phyloP scores from a whole-genome alignment of 140 eudicot species.

The Anethum foeniculum region DNA sequence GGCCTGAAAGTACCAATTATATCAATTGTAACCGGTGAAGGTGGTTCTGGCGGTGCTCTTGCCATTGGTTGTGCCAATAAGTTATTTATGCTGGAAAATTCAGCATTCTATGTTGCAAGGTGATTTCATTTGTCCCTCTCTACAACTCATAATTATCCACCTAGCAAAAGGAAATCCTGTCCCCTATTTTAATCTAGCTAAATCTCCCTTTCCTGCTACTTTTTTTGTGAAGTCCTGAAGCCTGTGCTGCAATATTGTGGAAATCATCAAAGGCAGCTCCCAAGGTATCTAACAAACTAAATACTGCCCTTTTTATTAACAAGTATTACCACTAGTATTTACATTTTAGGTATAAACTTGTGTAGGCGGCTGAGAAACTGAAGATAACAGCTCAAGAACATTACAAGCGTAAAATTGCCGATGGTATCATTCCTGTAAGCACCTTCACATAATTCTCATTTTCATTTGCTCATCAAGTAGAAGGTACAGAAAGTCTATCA shows the following conservation, averaged over 20 bases:
- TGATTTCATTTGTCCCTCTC: neutral
- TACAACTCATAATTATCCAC: neutral
- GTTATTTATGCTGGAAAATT: constrained; percentile 33
- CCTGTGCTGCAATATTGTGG: constrained; percentile 35
- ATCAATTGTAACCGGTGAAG: constrained; percentile 35
- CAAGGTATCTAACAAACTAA: constrained; percentile 15
- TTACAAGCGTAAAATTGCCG: constrained; percentile 23
- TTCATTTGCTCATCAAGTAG: neutral
- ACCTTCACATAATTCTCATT: neutral
- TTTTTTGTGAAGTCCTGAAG: constrained; percentile 24
- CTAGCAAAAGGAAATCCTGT: neutral
- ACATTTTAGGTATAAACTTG: neutral
- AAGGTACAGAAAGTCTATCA: neutral
- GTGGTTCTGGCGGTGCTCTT: constrained; percentile 45
- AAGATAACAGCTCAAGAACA: constrained; percentile 30
- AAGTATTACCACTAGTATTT: neutral
- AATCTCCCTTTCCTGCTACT: neutral
- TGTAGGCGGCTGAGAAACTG: constrained; percentile 30
- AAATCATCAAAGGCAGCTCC: constrained; percentile 31
- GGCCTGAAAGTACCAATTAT: constrained; percentile 35
- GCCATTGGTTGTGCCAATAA: constrained; percentile 38
- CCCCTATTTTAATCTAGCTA: neutral
- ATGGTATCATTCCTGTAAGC: constrained; percentile 28
- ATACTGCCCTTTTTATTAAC: too few species aligned
- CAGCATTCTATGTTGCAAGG: constrained; percentile 44